Conservation (phyloP, 2,329 filamentous ascomycete species). For the Botryotinia convoluta region DNA sequence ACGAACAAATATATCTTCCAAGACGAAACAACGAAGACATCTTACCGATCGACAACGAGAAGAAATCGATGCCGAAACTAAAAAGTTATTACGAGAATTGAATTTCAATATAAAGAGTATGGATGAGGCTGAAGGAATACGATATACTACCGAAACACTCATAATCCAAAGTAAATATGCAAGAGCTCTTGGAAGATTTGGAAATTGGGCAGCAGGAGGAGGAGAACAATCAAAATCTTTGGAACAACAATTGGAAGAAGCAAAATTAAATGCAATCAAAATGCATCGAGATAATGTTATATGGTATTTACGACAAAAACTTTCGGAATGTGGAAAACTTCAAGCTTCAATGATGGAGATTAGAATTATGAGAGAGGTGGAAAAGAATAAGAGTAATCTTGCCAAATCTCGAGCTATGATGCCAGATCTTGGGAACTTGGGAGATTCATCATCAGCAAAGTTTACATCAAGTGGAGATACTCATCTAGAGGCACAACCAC, state of each 20-base stretch:
- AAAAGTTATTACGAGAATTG: conserved; percentile 79
- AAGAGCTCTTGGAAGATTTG: conserved; percentile 60
- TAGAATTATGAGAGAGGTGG: conserved; percentile 76
- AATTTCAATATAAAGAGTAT: conserved; percentile 77
- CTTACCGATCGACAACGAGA: conserved; percentile 80
- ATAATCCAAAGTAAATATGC: conserved; percentile 70
- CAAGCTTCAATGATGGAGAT: conserved; percentile 94
- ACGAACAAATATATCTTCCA: conserved; percentile 39
- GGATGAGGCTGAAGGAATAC: conserved; percentile 76
- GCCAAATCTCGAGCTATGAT: conserved; percentile 58
- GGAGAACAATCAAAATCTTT: conserved; percentile 52
- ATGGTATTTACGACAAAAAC: conserved; percentile 72
- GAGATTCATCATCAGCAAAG: conserved; percentile 26
- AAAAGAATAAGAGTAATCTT: conserved; percentile 83
- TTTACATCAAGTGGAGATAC: conserved; percentile 20
- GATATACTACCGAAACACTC: conserved; percentile 70
- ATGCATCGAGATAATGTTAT: conserved; percentile 79
- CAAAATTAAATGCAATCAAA: conserved; percentile 61
- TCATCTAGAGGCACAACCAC: conserved; percentile 29
- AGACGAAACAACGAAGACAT: conserved; percentile 35
- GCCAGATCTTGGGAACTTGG: conserved; percentile 34
- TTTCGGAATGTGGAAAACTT: conserved; percentile 73
- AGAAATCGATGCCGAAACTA: conserved; percentile 82
- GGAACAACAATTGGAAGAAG: conserved; percentile 73
- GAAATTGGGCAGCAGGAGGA: conserved; percentile 67